These are phyloP conservation scores for Yamadazyma kitorensis DNA, from an alignment of 805 yeast species.

Conservation along the genomic window DNA sequence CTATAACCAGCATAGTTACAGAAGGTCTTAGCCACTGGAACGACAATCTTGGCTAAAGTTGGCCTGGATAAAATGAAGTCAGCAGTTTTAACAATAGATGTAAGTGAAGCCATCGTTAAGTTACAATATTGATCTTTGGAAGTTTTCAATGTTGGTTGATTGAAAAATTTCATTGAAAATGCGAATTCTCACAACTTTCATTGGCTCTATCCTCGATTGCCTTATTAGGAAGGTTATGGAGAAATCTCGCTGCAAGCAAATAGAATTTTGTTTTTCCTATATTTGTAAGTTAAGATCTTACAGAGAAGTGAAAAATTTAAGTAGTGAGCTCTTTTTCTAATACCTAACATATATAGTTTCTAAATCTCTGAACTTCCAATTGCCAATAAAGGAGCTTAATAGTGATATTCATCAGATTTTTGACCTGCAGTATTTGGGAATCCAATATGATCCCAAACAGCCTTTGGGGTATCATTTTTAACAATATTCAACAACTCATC, in stretches of 20 bases:
- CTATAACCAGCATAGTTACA: slow-evolving; percentile 85
- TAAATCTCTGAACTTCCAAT: too few species aligned
- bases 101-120: slow-evolving; percentile 52
- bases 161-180: slow-evolving; percentile 11
- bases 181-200: slow-evolving; percentile 17
- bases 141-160: slow-evolving; percentile 4
- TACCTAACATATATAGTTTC: too few species aligned
- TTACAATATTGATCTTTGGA: not conserved
- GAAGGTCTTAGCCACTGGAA: slow-evolving; percentile 79
- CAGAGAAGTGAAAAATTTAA: too few species aligned
- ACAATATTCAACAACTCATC: slow-evolving; percentile 51
- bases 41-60: slow-evolving; percentile 65
- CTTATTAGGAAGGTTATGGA: slow-evolving; percentile 3
- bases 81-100: slow-evolving; percentile 69
- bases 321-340: too few species aligned
- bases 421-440: slow-evolving; percentile 59
- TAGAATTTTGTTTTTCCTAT: too few species aligned
- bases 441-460: slow-evolving; percentile 63
- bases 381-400: too few species aligned
- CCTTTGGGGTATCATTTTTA: slow-evolving; percentile 43
- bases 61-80: slow-evolving; percentile 83
- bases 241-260: not conserved
- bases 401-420: slow-evolving; percentile 63
- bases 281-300: too few species aligned
- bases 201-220: slow-evolving; percentile 20